Base-by-base conservation (phyloP, 495 filamentous ascomycete species). In the Saxophila tyrrhenica region DNA sequence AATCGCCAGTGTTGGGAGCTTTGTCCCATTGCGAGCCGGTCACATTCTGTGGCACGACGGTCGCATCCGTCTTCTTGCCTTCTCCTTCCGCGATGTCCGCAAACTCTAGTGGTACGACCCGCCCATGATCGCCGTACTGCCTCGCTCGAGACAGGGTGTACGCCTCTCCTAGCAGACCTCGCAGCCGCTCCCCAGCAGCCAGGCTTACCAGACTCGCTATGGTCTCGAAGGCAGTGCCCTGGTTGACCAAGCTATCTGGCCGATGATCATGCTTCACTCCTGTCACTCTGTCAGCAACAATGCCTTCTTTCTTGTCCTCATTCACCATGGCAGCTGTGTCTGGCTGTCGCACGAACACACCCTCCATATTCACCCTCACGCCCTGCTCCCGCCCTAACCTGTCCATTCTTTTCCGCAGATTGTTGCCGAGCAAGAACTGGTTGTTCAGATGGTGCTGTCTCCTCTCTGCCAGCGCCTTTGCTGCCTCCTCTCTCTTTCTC, bases 141-240 rank as follows among this genome's bases (percentile, higher is more conserved):
- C 88, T 79, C 49, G 75, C 81, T 54, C 72, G 75, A 17, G 85
- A 73, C 8, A 89, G 67, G 15, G 68, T 75, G 46, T 78, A 75
- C 5, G 83, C 79, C 62, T 92, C 87, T 59, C 87, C 82, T 21
- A 92, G 54, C 13, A 92, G 65, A 2, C 77, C 75, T 39, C 83
- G 71, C 23, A 94, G 39, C 21, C 84, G 77, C 61, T 89, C 82
- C 55, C 87, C 82, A 35, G 84, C 78, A 7, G 84, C 82, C 25
- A 92, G 75, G 9, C 86, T 89, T 25, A 94, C 51, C 23, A 94
- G 72, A 23, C 83, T 79, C 19, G 94, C 60, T 47, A 94, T 80
- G 48, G 94, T 86, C 15, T 81, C 80, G 29, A 92, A 66, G 32
- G 73, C 77, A 1, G 82, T 74, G 10, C 84, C 47, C 25, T 46